phyloP scores from a whole-genome alignment of 2,329 filamentous ascomycete genomes.

The Parascedosporium putredinis region DNA sequence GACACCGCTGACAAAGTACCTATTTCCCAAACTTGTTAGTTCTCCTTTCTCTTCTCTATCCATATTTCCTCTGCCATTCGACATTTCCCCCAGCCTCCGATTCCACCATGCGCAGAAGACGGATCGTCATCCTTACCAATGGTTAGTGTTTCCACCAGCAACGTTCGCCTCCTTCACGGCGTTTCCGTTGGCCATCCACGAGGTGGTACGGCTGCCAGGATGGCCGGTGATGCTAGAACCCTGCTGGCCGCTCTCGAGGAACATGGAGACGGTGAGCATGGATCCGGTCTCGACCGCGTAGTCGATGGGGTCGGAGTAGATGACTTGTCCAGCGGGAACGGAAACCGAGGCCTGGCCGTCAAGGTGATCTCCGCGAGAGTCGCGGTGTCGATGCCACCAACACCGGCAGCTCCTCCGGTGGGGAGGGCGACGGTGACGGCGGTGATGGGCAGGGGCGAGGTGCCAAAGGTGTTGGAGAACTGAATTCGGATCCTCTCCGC shows the following conservation, averaged over 20 bases:
- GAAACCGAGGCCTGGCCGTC: slow-evolving; percentile 35
- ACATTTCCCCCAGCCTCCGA: no score
- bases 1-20: slow-evolving; percentile 51
- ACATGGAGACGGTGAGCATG: slow-evolving; percentile 48
- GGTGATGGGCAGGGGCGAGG: slow-evolving; percentile 48
- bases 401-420: slow-evolving; percentile 40
- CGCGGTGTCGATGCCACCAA: slow-evolving; percentile 37
- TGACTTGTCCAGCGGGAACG: slow-evolving; percentile 44
- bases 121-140: slow-evolving; percentile 29
- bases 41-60: background rate
- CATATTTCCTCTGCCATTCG: background rate
- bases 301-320: slow-evolving; percentile 51
- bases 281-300: slow-evolving; percentile 38
- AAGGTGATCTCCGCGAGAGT: slow-evolving; percentile 45
- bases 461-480: slow-evolving; percentile 56
- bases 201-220: slow-evolving; percentile 53
- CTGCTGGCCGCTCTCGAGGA: slow-evolving; percentile 44
- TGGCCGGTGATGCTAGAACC: slow-evolving; percentile 51
- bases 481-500: slow-evolving; percentile 48
- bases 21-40: slow-evolving; percentile 11
- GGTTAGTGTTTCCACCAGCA: slow-evolving; percentile 24
- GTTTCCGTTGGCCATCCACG: slow-evolving; percentile 49
- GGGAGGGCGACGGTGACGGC: slow-evolving; percentile 48
- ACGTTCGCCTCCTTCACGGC: slow-evolving; percentile 38
- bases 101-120: no score